Evolutionary conservation across 495 filamentous ascomycete genomes (phyloP), one percentile per base, ranked within the genome.

Genomic region (Trichoderma parareesei): DNA sequence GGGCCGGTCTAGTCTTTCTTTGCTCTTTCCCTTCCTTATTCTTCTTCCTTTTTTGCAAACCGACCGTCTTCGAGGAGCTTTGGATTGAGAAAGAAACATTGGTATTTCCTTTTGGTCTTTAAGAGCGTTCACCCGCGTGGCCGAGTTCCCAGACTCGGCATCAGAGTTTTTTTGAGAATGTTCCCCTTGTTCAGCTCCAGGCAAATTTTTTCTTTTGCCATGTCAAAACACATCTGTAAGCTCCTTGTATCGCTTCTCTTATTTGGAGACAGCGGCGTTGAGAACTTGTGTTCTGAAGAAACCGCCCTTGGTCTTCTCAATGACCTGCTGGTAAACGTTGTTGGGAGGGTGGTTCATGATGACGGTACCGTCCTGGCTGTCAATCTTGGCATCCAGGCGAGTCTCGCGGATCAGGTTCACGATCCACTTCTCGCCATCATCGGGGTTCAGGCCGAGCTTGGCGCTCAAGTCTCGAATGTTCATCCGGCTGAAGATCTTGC

Each of bases 351-450:
- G 94, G 80, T 98, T 98, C 94, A 98, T 98, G 66, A 98, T 87
- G 38, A 98, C 94, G 48, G 94, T 98, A 69, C 94, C 94, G 78
- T 93, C 91, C 81, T 98, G 90, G 79, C 96, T 98, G 76, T 98
- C 94, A 69, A 98, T 95, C 85, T 98, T 98, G 67, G 95, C 94
- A 71, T 98, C 94, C 48, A 98, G 90, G 62, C 94, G 84, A 3
- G 94, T 98, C 74, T 98, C 94, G 65, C 94, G 87, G 78, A 98
- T 98, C 55, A 98, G 84, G 79, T 98, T 98, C 66, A 98, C 94
- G 69, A 98, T 98, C 95, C 95, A 98, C 82, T 97, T 98, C 86
- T 98, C 94, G 68, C 95, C 94, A 70, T 96, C 94, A 71, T 96
- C 92, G 71, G 91, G 85, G 71, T 86, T 90, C 66, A 98, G 80